These are phyloP conservation scores for Caryopteris hybrid DNA, from an alignment of 305 asterid genomes.

Conservation along the genomic window DNA sequence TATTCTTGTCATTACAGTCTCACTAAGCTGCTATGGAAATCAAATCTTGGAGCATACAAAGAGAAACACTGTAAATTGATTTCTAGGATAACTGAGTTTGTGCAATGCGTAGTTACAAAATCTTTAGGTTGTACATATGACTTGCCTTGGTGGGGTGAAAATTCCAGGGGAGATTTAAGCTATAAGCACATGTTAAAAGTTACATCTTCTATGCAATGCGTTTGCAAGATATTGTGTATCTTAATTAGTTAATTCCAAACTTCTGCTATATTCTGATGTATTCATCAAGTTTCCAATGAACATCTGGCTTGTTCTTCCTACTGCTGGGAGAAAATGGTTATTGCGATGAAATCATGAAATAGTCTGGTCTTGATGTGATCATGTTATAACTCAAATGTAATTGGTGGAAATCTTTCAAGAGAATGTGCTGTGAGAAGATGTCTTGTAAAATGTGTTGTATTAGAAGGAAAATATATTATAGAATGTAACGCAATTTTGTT, in stretches of 20 bases:
- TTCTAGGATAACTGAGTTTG: background rate
- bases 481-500: background rate
- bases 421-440: background rate
- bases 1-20: background rate
- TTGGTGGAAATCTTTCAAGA: background rate
- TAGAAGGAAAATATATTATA: background rate
- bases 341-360: background rate
- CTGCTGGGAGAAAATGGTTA: background rate
- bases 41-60: background rate
- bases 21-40: background rate
- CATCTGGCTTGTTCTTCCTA: background rate
- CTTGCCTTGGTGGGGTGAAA: background rate
- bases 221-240: background rate
- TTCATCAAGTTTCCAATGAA: background rate
- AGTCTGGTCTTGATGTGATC: background rate
- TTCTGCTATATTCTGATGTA: background rate
- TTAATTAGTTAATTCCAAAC: background rate
- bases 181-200: background rate
- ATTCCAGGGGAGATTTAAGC: background rate
- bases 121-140: background rate
- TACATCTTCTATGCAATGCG: background rate
- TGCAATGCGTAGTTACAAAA: background rate
- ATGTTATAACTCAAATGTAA: background rate
- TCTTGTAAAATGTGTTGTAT: background rate
- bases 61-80: background rate